Evolutionary conservation across 2,329 filamentous ascomycete genomes (phyloP), one percentile per base, ranked within the genome.

Genomic region (Pseudocercospora vitis): DNA sequence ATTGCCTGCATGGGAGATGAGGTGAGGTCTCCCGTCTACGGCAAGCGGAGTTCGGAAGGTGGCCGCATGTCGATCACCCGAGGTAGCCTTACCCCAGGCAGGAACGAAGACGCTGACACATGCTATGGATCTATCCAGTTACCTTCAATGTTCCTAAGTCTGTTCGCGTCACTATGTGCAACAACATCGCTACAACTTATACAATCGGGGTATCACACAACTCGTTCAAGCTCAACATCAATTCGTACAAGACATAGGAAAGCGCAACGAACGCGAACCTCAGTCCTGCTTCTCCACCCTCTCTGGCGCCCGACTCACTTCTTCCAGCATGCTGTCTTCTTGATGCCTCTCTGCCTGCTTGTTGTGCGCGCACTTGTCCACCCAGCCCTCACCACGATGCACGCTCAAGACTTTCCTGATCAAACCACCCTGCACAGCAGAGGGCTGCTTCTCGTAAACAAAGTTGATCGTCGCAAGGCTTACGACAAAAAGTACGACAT

Each of bases 401-500:
- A 88, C 88, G 47, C 85, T 84, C 58, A 95, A 73, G 0, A 81
- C 83, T 76, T 90, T 92, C 47, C 89, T 78, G 69, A 88, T 81
- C 42, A 80, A 76, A 0, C 74, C 77, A 57, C 89, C 87, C 49
- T 81, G 81, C 12, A 95, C 80, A 1, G 87, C 85, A 48, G 76
- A 75, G 0, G 87, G 85, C 51, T 87, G 81, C 21, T 79, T 76
- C 74, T 95, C 89, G 65, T 92, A 89, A 1, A 94, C 83, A 7
- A 82, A 81, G 52, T 91, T 89, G 14, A 91, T 83, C 14, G 91
- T 72, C 63, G 89, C 88, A 73, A 96, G 77, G 44, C 89, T 88
- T 14, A 84, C 71, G 12, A 92, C 87, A 66, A 97, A 91, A 3
- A 97, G 75, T 75, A 87, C 82, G 4, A 96, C 83, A 71, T 97